Percentiles rank a stretch among this genome's conserved stretches.
phyloP scores from a whole-genome alignment of 768 basidiomycete species.

The Podaxis rugospora region DNA sequence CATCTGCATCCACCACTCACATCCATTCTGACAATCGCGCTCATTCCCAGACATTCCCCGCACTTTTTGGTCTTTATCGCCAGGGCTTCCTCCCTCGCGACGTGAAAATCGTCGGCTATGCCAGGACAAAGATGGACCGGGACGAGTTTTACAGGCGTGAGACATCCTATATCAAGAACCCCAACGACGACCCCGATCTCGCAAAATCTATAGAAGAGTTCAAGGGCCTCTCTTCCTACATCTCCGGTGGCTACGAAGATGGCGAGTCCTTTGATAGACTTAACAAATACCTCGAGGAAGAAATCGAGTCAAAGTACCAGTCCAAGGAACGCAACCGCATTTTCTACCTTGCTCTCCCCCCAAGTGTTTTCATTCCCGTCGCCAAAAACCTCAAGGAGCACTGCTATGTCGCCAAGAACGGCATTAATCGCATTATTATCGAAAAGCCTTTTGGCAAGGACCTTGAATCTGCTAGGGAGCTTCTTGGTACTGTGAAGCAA shows the following conservation, averaged over 20 bases:
- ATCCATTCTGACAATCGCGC: slow-evolving; percentile 7
- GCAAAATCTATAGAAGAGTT: slow-evolving; percentile 73
- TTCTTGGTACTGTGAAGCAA: slow-evolving; percentile 74
- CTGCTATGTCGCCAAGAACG: slow-evolving; percentile 65
- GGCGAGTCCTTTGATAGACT: slow-evolving; percentile 73
- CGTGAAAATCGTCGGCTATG: slow-evolving; percentile 93
- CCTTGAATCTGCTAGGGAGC: slow-evolving; percentile 73
- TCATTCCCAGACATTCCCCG: slow-evolving; percentile 78
- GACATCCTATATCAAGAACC: slow-evolving; percentile 81
- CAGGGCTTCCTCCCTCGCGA: slow-evolving; percentile 77
- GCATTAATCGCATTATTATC: slow-evolving; percentile 89
- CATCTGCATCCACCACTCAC: neutral
- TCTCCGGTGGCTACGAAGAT: slow-evolving; percentile 88
- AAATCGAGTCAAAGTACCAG: slow-evolving; percentile 69
- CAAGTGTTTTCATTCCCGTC: slow-evolving; percentile 93
- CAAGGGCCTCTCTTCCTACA: slow-evolving; percentile 74
- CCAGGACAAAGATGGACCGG: slow-evolving; percentile 89
- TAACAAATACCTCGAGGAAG: slow-evolving; percentile 68
- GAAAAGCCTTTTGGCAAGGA: slow-evolving; percentile 99
- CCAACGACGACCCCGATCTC: slow-evolving; percentile 55
- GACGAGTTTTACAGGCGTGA: slow-evolving; percentile 82
- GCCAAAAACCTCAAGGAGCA: slow-evolving; percentile 77
- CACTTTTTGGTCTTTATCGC: slow-evolving; percentile 85
- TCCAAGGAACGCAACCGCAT: slow-evolving; percentile 71
- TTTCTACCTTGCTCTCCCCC: slow-evolving; percentile 97